Percentiles rank a stretch among this genome's conserved stretches.
Conservation (phyloP, 108 stramenopile species). For the Phaeodactylum tricornutum region DNA sequence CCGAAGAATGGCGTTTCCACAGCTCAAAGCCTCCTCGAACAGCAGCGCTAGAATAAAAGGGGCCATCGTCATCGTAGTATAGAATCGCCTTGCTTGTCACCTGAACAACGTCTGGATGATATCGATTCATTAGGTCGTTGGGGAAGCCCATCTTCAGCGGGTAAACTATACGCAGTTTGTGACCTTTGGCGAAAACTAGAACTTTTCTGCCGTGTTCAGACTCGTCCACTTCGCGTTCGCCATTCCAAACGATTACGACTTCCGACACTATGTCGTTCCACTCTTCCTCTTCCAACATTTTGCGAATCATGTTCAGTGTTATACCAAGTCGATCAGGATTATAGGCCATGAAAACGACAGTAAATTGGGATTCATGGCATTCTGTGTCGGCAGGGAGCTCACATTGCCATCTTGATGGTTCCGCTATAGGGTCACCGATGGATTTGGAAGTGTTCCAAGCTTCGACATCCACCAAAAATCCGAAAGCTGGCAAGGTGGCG, state of each 20-base stretch:
- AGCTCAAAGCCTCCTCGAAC: conserved; percentile 68
- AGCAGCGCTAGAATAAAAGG: conserved; percentile 62
- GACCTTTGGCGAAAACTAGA: conserved; percentile 18
- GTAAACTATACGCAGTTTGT: conserved; percentile 65
- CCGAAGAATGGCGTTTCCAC: conserved; percentile 81
- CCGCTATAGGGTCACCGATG: conserved; percentile 3
- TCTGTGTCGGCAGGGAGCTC: conserved; percentile 34
- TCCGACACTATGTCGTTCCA: conserved; percentile 30
- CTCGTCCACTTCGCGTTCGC: conserved; percentile 38
- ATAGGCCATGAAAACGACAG: conserved; percentile 55
- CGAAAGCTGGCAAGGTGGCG: conserved; percentile 19
- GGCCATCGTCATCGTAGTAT: conserved; percentile 88
- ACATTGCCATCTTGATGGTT: conserved; percentile 26
- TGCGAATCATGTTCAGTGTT: conserved; percentile 21
- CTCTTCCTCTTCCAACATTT: conserved; percentile 12
- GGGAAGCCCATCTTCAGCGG: conserved; percentile 58
- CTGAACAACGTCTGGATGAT: conserved; percentile 62
- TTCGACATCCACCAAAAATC: conserved; percentile 20
- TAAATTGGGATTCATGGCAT: conserved; percentile 36
- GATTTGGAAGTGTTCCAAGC: conserved; percentile 5
- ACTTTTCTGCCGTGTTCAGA: conserved; percentile 28
- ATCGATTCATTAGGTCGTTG: conserved; percentile 82
- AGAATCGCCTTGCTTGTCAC: conserved; percentile 72
- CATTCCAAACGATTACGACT: conserved; percentile 82
- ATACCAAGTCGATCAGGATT: conserved; percentile 38